Base-by-base conservation (phyloP, 2,329 filamentous ascomycete genomes). In the Penicillium sp. region DNA sequence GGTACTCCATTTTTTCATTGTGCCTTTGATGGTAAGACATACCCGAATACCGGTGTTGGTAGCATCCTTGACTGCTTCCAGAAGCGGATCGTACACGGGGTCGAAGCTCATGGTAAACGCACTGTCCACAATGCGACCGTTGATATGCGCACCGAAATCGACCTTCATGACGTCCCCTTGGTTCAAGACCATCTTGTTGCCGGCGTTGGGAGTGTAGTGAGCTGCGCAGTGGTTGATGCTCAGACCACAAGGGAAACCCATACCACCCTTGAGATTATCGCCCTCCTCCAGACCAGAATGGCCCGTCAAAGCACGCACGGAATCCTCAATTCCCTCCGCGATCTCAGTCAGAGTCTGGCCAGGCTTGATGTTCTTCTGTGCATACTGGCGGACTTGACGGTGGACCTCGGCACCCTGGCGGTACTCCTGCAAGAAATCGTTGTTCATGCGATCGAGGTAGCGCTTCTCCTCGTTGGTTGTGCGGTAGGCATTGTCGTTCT, bases 401-500 rank as follows among this genome's bases (percentile, higher is more conserved):
- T 96, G 92, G n/a, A 92, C 86, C 78, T 96, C 92, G n/a, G 92
- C 91, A 51, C 87, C 92, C 70, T 93, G 86, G 63, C 92, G 88
- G 76, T 93, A 96, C 71, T 96, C 92, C 62, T 84, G 82, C 55
- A 96, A 78, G 80, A 92, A 93, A 65, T 93, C 89, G 68, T 86
- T 87, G 76, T 92, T 89, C 81, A 92, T 86, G 71, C 90, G 90
- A 76, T 93, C 90, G 57, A 93, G 83, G 71, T 94, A 87, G 56
- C 91, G 86, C 80, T 93, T 93, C 82, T 96, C 92, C 77, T 94
- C 92, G 75, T 83, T 87, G 13, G 92, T 96, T 3, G 90, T 95
- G 59, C 92, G 87, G 76, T 88, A 91, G 43, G 84, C 77, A 75
- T 95, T 95, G 68, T 94, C 91, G 72, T 92, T 83, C 63, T 82